Base-by-base conservation (phyloP, 495 filamentous ascomycete genomes). In the Trichoderma gamsii region DNA sequence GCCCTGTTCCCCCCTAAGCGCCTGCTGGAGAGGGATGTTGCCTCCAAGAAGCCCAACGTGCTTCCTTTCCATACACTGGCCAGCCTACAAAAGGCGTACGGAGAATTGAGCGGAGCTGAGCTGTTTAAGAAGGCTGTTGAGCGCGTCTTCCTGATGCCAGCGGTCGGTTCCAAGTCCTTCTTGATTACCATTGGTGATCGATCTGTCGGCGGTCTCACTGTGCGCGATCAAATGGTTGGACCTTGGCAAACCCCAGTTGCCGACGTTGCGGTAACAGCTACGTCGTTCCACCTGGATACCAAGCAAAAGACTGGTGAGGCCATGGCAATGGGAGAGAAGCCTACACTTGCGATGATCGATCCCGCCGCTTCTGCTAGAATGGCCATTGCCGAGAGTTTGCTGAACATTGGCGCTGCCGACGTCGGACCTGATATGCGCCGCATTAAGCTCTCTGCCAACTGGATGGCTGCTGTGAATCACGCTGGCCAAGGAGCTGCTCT, bases 321-420 rank as follows among this genome's bases (percentile, higher is more conserved):
- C 9, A 97, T 97, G 92, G 90, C 92, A 0, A 97, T 97, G 88
- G 95, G 95, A 41, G 94, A 98, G 78, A 96, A 90, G 79, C 93
- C 96, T 18, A 90, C 87, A 0, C 78, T 98, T 49, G 96, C 96
- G 18, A 81, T 98, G 12, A 96, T 99, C 66, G 96, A 91, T 15
- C 87, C 93, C 11, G 91, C 89, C 64, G 92, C 95, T n/a, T 97
- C 95, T 29, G 92, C 95, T 8, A 85, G 92, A 23, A 98, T 99
- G 96, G 93, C 96, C 1, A 92, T 99, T 69, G 96, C 91, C 6
- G 95, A 99, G 78, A 90, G 90, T 52, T 81, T 99, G 51, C 87
- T 97, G 86, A 99, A 99, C 74, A 79, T 98, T 64, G 91, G 89
- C 21, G 94, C 95, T 41, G 91, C 95, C 2, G 89, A 96, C 73